Percentiles rank a stretch among this genome's conserved stretches.
These are phyloP conservation scores for Penicillium sp. DNA, from an alignment of 2,329 filamentous ascomycete genomes.

Conservation along the genomic window DNA sequence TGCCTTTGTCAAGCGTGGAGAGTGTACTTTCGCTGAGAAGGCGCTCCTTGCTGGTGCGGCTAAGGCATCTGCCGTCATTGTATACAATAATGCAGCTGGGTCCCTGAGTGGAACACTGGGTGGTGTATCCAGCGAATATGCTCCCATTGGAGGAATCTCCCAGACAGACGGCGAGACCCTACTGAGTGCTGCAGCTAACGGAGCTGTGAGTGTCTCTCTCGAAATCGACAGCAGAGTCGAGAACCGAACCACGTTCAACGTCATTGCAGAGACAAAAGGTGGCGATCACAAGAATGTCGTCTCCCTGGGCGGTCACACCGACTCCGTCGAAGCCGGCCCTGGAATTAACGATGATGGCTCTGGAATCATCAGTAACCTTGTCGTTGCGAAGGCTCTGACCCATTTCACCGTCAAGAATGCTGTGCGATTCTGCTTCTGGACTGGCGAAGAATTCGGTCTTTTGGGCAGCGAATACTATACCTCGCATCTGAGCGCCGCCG, in stretches of 20 bases:
- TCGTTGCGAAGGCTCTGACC: slow-evolving; percentile 62
- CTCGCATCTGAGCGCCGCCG: slow-evolving; percentile 47
- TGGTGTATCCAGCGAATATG: slow-evolving; percentile 50
- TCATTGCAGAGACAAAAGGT: slow-evolving; percentile 60
- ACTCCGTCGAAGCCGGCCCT: slow-evolving; percentile 62
- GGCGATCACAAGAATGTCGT: slow-evolving; percentile 62
- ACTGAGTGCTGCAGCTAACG: slow-evolving; percentile 53
- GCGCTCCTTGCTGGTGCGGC: slow-evolving; percentile 67
- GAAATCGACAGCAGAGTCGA: slow-evolving; percentile 48
- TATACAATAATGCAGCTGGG: slow-evolving; percentile 72
- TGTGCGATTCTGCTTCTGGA: slow-evolving; percentile 68
- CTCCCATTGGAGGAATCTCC: slow-evolving; percentile 67
- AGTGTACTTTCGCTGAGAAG: slow-evolving; percentile 72
- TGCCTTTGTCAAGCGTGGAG: slow-evolving; percentile 69
- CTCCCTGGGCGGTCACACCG: slow-evolving; percentile 61
- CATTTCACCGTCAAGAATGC: slow-evolving; percentile 73
- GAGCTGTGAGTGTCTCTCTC: slow-evolving; percentile 38
- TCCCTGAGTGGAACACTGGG: slow-evolving; percentile 69
- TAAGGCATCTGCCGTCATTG: slow-evolving; percentile 69
- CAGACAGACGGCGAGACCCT: slow-evolving; percentile 60
- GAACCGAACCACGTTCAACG: slow-evolving; percentile 56
- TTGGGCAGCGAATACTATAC: slow-evolving; percentile 63
- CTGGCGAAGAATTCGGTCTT: slow-evolving; percentile 64
- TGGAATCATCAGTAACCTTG: slow-evolving; percentile 62
- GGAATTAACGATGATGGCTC: slow-evolving; percentile 80